These are phyloP conservation scores for Colletotrichum sublineola DNA, from an alignment of 2,329 filamentous ascomycete species.

Conservation along the genomic window DNA sequence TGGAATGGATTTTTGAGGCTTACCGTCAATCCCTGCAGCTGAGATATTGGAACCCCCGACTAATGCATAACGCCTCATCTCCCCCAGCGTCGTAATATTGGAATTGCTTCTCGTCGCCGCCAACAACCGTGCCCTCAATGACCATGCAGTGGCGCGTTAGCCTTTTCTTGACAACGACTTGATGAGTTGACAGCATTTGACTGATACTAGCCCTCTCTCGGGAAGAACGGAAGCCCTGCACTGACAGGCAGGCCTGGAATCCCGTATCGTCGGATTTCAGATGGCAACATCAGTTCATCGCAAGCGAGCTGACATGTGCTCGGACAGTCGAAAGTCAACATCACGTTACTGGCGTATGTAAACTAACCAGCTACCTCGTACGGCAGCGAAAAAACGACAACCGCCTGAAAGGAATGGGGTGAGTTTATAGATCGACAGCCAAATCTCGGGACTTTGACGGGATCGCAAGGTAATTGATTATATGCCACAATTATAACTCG, in stretches of 20 bases:
- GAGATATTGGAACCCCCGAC: not conserved
- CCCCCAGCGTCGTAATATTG: not conserved
- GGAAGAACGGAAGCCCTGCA: not conserved
- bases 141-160: not conserved
- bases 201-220: not conserved
- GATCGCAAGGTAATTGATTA: too few species aligned
- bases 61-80: constrained; percentile 6
- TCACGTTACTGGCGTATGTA: not conserved
- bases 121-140: not conserved
- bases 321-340: not conserved
- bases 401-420: not conserved
- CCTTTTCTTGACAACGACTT: not conserved
- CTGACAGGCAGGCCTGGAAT: not conserved
- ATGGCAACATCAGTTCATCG: not conserved
- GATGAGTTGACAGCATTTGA: not conserved
- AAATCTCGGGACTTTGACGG: not conserved
- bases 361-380: not conserved
- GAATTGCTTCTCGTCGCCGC: not conserved
- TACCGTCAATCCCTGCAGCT: not conserved
- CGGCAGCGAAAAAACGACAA: too few species aligned
- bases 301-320: not conserved
- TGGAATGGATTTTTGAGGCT: not conserved
- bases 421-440: not conserved
- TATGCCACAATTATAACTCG: too few species aligned
- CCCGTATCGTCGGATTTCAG: too few species aligned